Base-by-base conservation (phyloP, 768 basidiomycete genomes). In the Tubosaeta sp. region DNA sequence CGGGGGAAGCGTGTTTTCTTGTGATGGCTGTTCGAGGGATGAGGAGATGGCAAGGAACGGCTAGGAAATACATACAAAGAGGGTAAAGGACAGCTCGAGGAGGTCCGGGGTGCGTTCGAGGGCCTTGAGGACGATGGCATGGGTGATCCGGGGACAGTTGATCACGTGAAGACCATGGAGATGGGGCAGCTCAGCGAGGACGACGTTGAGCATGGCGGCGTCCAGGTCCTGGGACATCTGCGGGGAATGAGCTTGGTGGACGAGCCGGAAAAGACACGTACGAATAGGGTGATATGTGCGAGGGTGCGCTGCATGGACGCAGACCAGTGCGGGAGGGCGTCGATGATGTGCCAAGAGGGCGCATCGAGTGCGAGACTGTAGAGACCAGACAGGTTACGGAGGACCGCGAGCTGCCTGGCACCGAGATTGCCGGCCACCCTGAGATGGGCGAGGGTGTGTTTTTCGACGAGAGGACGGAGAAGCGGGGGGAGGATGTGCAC, bases 311-410 rank as follows among this genome's bases (percentile, higher is more conserved):
- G 66, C 43, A 84, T 61, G 24, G 60, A 59, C 7, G 59, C 59
- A 3, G 73, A 64, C 87, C 88, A 90, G 19, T 56, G 63, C 10
- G 87, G 83, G 18, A 90, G 60, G 7, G 71, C 56, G 59, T 85
- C 77, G 46, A 85, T 69, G 19, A 84, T 66, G 55, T 76, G 78
- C 82, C 83, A 83, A 3, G 80, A 80, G n/a, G 81, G 78, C 45
- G 66, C 73, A 44, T 87, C 81, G 24, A 90, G 66, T 6, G 75
- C 68, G 14, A 90, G 57, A 21, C 62, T 72, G 11, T 71, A 71
- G 29, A 87, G 62, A 0, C 41, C 64, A 65, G 18, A 54, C 16
- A 82, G 53, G 21, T 72, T 59, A 12, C 69, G 51, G 22, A 87
- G 69, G 48, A 72, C 65, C 18, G 67, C 58, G 0, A 76, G 64